phyloP scores from a whole-genome alignment of 2,329 filamentous ascomycete species.

The Apiospora rasikravindrae region DNA sequence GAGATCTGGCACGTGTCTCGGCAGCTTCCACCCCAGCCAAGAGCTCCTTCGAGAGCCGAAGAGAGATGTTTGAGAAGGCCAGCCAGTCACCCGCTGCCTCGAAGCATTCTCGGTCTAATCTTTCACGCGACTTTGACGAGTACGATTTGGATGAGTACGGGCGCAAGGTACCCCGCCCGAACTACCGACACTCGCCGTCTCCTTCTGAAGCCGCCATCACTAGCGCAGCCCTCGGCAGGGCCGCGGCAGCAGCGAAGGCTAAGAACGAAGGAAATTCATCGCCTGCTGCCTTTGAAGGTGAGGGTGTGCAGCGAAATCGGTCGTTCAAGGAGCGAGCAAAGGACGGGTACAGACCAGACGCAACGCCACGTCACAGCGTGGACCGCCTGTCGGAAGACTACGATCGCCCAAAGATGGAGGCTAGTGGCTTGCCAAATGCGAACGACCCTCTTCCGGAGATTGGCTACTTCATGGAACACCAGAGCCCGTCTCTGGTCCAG shows the following conservation, averaged over 20 bases:
- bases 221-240: conserved; percentile 56
- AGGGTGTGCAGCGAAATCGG: conserved; percentile 63
- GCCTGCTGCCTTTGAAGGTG: conserved; percentile 46
- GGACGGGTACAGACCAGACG: conserved; percentile 59
- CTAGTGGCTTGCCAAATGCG: conserved; percentile 72
- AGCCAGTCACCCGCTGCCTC: conserved; percentile 29
- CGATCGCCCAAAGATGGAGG: conserved; percentile 63
- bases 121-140: conserved; percentile 55
- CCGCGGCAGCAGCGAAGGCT: conserved; percentile 56
- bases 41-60: conserved; percentile 43
- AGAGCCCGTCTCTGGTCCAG: conserved; percentile 80
- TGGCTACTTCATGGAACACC: conserved; percentile 63
- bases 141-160: conserved; percentile 65
- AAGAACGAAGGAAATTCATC: conserved; percentile 47
- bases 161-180: conserved; percentile 53
- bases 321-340: conserved; percentile 71
- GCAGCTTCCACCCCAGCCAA: conserved; percentile 49
- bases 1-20: conserved; percentile 25
- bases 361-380: conserved; percentile 63
- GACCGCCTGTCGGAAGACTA: conserved; percentile 60
- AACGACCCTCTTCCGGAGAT: conserved; percentile 78
- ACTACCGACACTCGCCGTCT: conserved; percentile 57
- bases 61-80: conserved; percentile 38
- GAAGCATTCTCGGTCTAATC: conserved; percentile 31
- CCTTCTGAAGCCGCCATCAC: conserved; percentile 64